These are phyloP conservation scores for Chrysoporthe cubensis DNA, from an alignment of 2,329 filamentous ascomycete species.

Conservation along the genomic window DNA sequence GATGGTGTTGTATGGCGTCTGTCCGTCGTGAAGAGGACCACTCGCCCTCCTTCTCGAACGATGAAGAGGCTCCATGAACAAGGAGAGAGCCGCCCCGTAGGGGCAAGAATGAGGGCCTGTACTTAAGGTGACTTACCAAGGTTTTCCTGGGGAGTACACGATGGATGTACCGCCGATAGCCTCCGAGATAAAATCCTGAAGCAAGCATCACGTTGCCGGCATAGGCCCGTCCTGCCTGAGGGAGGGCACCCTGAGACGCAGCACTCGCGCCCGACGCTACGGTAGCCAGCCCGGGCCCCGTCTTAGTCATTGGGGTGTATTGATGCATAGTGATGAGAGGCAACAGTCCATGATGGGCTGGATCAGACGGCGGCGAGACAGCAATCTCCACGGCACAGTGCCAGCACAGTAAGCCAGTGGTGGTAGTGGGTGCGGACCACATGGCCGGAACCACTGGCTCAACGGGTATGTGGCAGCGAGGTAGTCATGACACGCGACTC, in stretches of 20 bases:
- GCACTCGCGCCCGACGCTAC: constrained; percentile 15
- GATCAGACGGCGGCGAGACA: constrained; percentile 13
- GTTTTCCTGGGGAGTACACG: constrained; percentile 9
- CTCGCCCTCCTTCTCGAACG: constrained; percentile 12
- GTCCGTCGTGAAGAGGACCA: constrained; percentile 13
- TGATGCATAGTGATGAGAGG: constrained; percentile 21
- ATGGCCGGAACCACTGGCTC: constrained; percentile 21
- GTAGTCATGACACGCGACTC: background rate
- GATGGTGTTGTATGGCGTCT: background rate
- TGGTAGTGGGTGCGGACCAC: constrained; percentile 18
- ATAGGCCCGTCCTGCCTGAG: background rate
- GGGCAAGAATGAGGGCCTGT: constrained; percentile 14
- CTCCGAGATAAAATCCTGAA: constrained; percentile 13
- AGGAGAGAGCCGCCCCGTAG: background rate
- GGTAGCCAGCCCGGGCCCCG: background rate
- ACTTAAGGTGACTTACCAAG: constrained; percentile 18
- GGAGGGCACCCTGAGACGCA: constrained; percentile 1
- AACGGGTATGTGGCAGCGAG: background rate
- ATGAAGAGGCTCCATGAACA: constrained; percentile 20
- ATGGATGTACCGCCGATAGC: constrained; percentile 19
- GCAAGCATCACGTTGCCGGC: constrained; percentile 26
- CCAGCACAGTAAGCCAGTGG: constrained; percentile 29
- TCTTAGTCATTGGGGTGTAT: constrained; percentile 18
- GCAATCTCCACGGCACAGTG: constrained; percentile 24
- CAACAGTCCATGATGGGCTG: constrained; percentile 15